These are phyloP conservation scores for Syncephalastrum racemosum DNA, from an alignment of 371 early-diverging fungal species.

Conservation along the genomic window DNA sequence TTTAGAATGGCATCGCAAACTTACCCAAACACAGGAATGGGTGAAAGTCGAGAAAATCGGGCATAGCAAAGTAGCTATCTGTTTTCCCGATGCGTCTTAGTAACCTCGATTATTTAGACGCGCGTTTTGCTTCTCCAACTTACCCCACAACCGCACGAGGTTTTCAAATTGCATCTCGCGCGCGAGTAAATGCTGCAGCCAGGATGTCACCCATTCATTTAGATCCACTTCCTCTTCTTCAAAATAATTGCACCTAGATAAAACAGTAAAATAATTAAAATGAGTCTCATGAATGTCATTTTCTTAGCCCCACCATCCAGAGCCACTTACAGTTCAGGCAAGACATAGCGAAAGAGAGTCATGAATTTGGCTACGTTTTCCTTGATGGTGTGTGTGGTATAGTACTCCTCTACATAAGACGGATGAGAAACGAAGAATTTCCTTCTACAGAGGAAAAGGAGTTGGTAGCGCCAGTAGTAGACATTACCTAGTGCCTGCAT, in stretches of 20 bases:
- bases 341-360: constrained; percentile 71
- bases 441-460: not conserved
- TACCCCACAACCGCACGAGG: constrained; percentile 82
- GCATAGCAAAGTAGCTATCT: constrained; percentile 78
- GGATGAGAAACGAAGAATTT: constrained; percentile 3
- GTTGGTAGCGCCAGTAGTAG: too few species aligned
- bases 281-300: not conserved
- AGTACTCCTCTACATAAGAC: constrained; percentile 60
- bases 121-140: constrained; percentile 6
- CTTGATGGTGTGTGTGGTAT: constrained; percentile 54
- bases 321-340: constrained; percentile 67
- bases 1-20: constrained; percentile 5
- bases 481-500: constrained; percentile 66
- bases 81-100: constrained; percentile 4
- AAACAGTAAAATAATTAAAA: constrained; percentile 3
- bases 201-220: constrained; percentile 89
- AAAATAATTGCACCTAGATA: constrained; percentile 73
- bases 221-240: constrained; percentile 94
- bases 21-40: constrained; percentile 76
- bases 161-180: constrained; percentile 81
- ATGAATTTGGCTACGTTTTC: constrained; percentile 79
- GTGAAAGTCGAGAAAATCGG: constrained; percentile 73
- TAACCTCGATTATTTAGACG: not conserved
- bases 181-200: constrained; percentile 79
- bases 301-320: not conserved